Evolutionary conservation across 2,329 filamentous ascomycete genomes (phyloP), one percentile per base, ranked within the genome.

Genomic region (Talaromyces atroroseus): DNA sequence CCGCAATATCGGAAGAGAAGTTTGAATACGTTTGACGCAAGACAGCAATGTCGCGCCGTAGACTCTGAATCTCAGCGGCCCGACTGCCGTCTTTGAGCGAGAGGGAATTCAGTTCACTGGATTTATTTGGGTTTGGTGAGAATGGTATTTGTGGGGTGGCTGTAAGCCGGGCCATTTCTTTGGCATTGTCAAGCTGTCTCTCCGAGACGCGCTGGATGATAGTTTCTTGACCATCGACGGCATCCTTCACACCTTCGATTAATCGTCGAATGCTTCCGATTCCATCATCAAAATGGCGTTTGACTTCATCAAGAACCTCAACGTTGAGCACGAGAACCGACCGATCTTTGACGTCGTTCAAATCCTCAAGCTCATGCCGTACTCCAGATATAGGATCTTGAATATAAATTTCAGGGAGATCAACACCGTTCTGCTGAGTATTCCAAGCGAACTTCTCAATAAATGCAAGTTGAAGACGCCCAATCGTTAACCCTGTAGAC

Each of bases 371-470:
- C 74, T 99, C 94, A 70, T 99, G 92, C 16, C 94, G 87, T n/a
- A 99, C 89, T 0, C 94, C 94, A 8, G 94, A 97, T 2, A 96
- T 82, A 0, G 92, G 88, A 69, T 99, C 94, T 71, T 99, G 94
- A 16, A 99, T 94, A 70, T 99, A 96, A 16, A 99, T 97, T 65
- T 99, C 94, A 0, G 94, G 94, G 47, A 99, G 76, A 68, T 99
- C 94, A 14, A 85, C 84, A 7, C 94, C 94, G 65, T 96, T 95
- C 59, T 90, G 88, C 64, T 97, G 92, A 0, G 92, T 96, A 65
- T 96, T 97, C 92, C 95, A 99, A 0, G 92, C 94, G 68, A 99
- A 99, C 70, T 96, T 99, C 64, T 99, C 94, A 64, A 99, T 99
- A 65, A 99, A 99, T 0, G 94, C 92, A 26, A 99, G 81, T 71